Evolutionary conservation across 2,329 filamentous ascomycete species (phyloP).

Genomic region (Trichoderma sp.): DNA sequence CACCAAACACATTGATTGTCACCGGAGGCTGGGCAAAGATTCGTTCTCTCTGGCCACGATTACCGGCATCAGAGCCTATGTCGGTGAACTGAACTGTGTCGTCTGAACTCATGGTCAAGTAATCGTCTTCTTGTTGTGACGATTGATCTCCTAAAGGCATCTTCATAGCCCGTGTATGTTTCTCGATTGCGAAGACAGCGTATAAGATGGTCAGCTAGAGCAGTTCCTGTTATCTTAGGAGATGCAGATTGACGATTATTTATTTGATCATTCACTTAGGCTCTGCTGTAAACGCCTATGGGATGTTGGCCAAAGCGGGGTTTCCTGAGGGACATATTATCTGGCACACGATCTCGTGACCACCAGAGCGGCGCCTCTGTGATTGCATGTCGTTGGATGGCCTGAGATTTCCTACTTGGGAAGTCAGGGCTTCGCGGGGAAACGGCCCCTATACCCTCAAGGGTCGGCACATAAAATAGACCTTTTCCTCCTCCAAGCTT

Average conservation of each 20-base stretch:
- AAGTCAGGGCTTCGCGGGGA: no score
- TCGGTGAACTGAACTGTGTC: neutral
- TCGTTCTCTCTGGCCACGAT: neutral
- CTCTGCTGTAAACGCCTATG: neutral
- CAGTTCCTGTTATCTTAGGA: neutral
- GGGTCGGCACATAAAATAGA: no score
- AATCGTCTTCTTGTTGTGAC: neutral
- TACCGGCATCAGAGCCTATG: neutral
- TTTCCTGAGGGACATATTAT: no score
- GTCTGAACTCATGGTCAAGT: neutral
- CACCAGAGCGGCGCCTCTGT: no score
- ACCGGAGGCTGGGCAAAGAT: neutral
- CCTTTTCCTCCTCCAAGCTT: no score
- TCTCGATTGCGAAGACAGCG: neutral
- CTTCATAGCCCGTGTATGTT: neutral
- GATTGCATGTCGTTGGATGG: no score
- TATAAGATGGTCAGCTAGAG: neutral
- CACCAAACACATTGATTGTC: neutral
- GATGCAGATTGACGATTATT: neutral
- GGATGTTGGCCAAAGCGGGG: no score
- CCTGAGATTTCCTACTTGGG: no score
- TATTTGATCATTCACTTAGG: neutral
- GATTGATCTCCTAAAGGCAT: neutral
- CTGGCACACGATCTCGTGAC: no score
- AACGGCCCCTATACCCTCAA: no score